Evolutionary conservation across 176 grass and related monocot genomes (phyloP).

Genomic region (Oryza meyeriana): DNA sequence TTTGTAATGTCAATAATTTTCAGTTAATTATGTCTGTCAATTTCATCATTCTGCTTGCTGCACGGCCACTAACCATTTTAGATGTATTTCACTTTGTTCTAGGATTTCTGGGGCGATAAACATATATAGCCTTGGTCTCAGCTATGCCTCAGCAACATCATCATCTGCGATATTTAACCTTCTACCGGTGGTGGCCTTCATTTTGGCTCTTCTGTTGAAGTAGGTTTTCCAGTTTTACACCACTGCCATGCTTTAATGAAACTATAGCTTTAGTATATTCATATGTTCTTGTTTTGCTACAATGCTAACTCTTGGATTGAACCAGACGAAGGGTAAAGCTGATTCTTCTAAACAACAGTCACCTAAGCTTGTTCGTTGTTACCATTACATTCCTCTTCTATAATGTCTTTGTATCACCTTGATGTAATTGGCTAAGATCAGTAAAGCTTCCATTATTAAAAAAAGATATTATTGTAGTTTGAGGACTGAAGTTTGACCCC

Average conservation of each 20-base stretch:
- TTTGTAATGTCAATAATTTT: not conserved
- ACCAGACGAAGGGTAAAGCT: not conserved
- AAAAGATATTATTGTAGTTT: not conserved
- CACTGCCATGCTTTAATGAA: not conserved
- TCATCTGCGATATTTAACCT: constrained; percentile 34
- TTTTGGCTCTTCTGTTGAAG: constrained; percentile 29
- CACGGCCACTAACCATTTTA: not conserved
- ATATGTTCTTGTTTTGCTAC: not conserved
- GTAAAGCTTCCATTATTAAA: too few relatives aligned
- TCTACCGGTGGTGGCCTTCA: constrained; percentile 40
- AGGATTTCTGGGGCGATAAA: constrained; percentile 44
- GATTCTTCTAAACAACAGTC: not conserved
- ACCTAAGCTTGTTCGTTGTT: not conserved
- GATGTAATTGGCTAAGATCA: too few relatives aligned
- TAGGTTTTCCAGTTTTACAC: not conserved
- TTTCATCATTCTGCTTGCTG: not conserved
- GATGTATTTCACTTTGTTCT: not conserved
- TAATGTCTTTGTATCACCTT: too few relatives aligned
- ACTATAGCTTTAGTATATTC: not conserved
- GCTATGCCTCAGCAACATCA: constrained; percentile 42
- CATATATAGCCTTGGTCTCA: constrained; percentile 37
- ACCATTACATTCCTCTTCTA: not conserved
- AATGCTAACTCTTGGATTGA: not conserved
- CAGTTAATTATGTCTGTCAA: not conserved
- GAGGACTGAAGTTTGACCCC: not conserved